Percentiles rank a stretch among this genome's conserved stretches.
phyloP scores from a whole-genome alignment of 177 flowering plant species.

The Vitis hybrid region DNA sequence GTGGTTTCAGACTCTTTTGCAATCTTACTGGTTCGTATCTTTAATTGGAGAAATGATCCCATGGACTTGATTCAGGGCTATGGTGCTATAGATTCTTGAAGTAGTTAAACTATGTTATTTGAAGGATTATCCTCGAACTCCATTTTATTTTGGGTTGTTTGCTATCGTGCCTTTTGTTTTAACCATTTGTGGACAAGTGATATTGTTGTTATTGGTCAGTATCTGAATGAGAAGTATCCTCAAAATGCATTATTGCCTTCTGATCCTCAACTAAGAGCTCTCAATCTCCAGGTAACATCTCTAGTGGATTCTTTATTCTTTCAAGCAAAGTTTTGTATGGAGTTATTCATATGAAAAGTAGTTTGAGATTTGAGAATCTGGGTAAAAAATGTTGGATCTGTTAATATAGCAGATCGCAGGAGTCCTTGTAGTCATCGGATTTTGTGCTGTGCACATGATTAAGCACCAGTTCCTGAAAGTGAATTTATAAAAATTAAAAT shows the following conservation, averaged over 20 bases:
- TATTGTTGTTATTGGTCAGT: constrained; percentile 27
- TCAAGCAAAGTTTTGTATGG: neutral
- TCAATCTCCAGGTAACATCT: constrained; percentile 55
- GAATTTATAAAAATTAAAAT: neutral
- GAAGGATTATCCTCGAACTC: too few relatives aligned
- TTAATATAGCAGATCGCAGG: neutral
- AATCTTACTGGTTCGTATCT: constrained; percentile 52
- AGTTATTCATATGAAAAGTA: neutral
- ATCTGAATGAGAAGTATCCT: constrained; percentile 68
- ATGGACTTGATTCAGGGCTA: too few relatives aligned
- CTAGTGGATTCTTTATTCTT: neutral
- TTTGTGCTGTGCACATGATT: neutral
- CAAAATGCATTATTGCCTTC: constrained; percentile 42
- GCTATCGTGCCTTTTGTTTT: too few relatives aligned
- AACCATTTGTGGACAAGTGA: neutral
- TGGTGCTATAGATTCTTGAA: too few relatives aligned
- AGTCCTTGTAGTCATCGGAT: neutral
- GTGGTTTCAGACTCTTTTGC: constrained; percentile 65
- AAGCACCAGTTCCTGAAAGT: neutral
- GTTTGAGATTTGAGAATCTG: neutral
- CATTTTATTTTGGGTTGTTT: neutral
- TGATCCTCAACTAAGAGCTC: constrained; percentile 39
- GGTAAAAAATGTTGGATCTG: neutral
- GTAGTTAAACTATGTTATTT: too few relatives aligned
- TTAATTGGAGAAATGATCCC: neutral